Percentiles rank a stretch among this genome's conserved stretches.
Conservation (phyloP, 73 alveolate species). For the Stentor roeselii region DNA sequence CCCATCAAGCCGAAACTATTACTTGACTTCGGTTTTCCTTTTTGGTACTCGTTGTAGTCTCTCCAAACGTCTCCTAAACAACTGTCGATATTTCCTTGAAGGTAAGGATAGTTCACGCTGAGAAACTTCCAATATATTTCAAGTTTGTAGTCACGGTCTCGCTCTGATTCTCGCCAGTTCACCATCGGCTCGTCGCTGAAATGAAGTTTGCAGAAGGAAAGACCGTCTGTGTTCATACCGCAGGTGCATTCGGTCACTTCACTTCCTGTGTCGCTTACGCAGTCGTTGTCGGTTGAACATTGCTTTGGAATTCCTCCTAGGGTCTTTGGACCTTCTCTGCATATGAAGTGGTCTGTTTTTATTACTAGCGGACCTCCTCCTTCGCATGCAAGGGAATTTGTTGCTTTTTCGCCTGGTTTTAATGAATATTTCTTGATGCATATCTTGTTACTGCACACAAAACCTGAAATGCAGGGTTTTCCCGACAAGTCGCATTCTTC, state of each 20-base stretch:
- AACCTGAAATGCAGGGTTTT: slow-evolving; percentile 18
- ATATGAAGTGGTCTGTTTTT: background rate
- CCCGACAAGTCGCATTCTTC: background rate
- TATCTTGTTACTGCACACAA: background rate
- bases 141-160: background rate
- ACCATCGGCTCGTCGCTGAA: slow-evolving; percentile 18
- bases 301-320: slow-evolving; percentile 9
- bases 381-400: background rate
- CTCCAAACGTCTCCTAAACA: background rate
- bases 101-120: slow-evolving; percentile 19
- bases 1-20: too few relatives aligned
- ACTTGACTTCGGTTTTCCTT: background rate
- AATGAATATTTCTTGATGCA: background rate
- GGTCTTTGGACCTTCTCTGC: background rate
- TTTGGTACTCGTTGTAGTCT: background rate
- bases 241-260: background rate
- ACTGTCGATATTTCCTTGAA: background rate
- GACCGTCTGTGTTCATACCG: slow-evolving; percentile 21
- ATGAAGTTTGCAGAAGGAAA: slow-evolving; percentile 1
- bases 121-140: slow-evolving; percentile 9
- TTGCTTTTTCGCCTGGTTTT: background rate
- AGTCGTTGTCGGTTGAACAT: background rate
- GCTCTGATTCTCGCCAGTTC: slow-evolving; percentile 1
- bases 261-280: background rate
- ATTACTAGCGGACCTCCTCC: slow-evolving; percentile 20